phyloP scores from a whole-genome alignment of 2,329 filamentous ascomycete genomes.

The Trichoderma sp. region DNA sequence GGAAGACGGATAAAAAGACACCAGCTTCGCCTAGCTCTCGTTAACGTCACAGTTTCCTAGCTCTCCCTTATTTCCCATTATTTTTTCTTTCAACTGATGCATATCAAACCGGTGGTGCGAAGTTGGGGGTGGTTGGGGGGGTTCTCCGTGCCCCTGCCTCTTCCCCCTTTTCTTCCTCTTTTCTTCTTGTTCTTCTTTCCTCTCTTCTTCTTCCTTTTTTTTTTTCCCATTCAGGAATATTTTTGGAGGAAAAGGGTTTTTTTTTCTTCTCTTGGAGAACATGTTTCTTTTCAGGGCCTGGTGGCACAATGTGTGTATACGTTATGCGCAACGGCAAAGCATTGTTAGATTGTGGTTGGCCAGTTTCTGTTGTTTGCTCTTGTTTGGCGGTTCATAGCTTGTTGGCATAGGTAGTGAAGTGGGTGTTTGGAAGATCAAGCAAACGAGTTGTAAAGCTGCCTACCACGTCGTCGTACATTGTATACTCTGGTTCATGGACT shows the following conservation, averaged over 20 bases:
- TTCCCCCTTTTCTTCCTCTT: not conserved
- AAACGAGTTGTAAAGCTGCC: not conserved
- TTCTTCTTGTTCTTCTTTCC: not conserved
- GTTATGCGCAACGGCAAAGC: slow-evolving; percentile 11
- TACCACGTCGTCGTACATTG: too few species aligned
- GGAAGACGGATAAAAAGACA: not conserved
- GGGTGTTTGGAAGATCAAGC: not conserved
- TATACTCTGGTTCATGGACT: too few species aligned
- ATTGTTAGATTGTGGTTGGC: slow-evolving; percentile 3
- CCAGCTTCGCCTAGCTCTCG: slow-evolving; percentile 7
- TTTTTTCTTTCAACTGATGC: not conserved
- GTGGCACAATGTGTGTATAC: slow-evolving; percentile 1
- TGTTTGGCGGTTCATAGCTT: not conserved
- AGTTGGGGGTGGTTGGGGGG: not conserved
- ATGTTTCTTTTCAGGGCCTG: not conserved
- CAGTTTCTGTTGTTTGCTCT: not conserved
- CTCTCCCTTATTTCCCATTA: too few species aligned
- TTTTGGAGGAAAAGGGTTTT: not conserved
- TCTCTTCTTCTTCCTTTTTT: not conserved
- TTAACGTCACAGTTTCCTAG: not conserved
- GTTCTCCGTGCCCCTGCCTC: not conserved
- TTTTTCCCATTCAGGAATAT: too few species aligned
- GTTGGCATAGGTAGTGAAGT: not conserved
- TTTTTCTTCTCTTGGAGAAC: not conserved
- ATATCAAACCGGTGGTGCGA: slow-evolving; percentile 5